Evolutionary conservation across 352 stramenopile genomes (phyloP).

Genomic region (Globisporangium emineosum): DNA sequence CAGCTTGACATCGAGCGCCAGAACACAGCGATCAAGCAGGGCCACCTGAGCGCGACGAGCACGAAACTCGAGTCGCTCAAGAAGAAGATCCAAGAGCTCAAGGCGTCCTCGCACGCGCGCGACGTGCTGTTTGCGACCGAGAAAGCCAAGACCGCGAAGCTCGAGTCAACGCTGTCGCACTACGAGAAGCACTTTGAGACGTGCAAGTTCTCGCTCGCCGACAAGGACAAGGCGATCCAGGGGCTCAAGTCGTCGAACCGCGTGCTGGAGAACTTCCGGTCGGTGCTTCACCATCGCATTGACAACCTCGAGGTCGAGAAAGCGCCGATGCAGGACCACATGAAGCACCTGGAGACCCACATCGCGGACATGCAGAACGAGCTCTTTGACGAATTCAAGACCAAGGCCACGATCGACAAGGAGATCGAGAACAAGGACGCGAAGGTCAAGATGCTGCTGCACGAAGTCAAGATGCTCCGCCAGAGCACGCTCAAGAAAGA

Average conservation of each 20-base stretch:
- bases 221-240: constrained; percentile 71
- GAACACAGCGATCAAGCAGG: constrained; percentile 79
- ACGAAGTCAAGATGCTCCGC: constrained; percentile 73
- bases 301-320: constrained; percentile 73
- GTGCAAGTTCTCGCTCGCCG: constrained; percentile 56
- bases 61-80: constrained; percentile 80
- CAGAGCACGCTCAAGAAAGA: constrained; percentile 79
- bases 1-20: constrained; percentile 72
- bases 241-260: constrained; percentile 71
- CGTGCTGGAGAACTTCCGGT: constrained; percentile 81
- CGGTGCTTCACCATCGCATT: constrained; percentile 72
- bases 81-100: constrained; percentile 86
- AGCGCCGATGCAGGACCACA: constrained; percentile 63
- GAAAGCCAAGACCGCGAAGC: constrained; percentile 53
- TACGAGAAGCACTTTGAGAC: constrained; percentile 77
- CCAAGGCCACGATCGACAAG: constrained; percentile 57
- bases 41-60: constrained; percentile 69
- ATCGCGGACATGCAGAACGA: constrained; percentile 80
- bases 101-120: constrained; percentile 57
- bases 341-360: constrained; percentile 51
- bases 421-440: constrained; percentile 70
- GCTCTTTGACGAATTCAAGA: constrained; percentile 65
- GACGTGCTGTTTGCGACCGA: constrained; percentile 77
- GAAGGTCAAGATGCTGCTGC: constrained; percentile 69
- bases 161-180: constrained; percentile 60